Evolutionary conservation across 768 basidiomycete genomes (phyloP).

Genomic region (Polyporus arcularius): DNA sequence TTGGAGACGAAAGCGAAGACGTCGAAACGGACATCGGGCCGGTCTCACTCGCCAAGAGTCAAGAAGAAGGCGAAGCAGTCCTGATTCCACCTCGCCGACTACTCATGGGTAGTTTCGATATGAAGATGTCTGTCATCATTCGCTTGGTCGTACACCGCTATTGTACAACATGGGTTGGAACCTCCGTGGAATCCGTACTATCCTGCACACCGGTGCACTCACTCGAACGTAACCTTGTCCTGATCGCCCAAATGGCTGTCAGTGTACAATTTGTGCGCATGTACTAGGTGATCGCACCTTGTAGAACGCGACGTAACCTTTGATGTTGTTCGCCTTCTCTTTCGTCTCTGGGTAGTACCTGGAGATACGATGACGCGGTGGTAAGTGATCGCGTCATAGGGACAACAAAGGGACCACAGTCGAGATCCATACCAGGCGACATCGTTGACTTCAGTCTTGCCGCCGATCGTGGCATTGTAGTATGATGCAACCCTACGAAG

Average conservation of each 20-base stretch:
- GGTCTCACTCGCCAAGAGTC: background rate
- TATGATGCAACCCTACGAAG: slow-evolving; percentile 58
- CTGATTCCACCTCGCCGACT: background rate
- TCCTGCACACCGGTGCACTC: background rate
- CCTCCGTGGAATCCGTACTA: background rate
- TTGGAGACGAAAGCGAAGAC: background rate
- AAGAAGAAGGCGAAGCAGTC: slow-evolving; percentile 6
- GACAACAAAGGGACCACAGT: background rate
- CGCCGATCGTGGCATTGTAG: slow-evolving; percentile 57
- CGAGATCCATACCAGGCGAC: slow-evolving; percentile 58
- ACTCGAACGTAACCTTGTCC: slow-evolving; percentile 42
- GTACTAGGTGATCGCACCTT: slow-evolving; percentile 46
- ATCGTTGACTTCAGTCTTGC: slow-evolving; percentile 48
- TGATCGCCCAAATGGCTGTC: slow-evolving; percentile 12
- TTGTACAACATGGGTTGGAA: background rate
- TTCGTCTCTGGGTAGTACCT: slow-evolving; percentile 71
- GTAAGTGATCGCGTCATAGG: background rate
- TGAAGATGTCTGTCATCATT: background rate
- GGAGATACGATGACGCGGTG: background rate
- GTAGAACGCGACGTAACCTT: slow-evolving; percentile 76
- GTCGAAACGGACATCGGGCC: background rate
- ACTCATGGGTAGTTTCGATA: too few relatives aligned
- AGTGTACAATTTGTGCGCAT: background rate
- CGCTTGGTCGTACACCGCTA: background rate
- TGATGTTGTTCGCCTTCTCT: slow-evolving; percentile 59